Evolutionary conservation across 768 basidiomycete species (phyloP).

Genomic region (Kwoniella europaea): DNA sequence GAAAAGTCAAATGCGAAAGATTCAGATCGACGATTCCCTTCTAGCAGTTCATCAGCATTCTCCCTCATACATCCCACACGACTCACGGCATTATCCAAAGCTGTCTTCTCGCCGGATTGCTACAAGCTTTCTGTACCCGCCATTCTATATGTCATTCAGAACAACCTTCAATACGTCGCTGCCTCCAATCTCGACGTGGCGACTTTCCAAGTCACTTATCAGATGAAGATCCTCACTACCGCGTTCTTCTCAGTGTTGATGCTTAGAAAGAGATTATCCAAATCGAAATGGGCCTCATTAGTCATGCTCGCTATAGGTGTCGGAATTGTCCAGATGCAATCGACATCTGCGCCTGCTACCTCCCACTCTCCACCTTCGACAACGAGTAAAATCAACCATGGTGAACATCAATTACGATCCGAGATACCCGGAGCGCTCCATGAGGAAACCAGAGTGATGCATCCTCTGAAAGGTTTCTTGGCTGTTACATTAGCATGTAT

Average conservation of each 20-base stretch:
- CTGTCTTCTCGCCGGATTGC: slow-evolving; percentile 86
- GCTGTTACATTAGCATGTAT: slow-evolving; percentile 91
- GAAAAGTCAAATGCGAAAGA: slow-evolving; percentile 25
- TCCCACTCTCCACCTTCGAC: slow-evolving; percentile 9
- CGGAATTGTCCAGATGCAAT: slow-evolving; percentile 89
- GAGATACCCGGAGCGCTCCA: slow-evolving; percentile 30
- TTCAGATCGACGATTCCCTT: background rate
- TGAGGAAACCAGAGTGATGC: slow-evolving; percentile 65
- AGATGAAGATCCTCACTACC: slow-evolving; percentile 96
- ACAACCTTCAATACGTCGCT: slow-evolving; percentile 93
- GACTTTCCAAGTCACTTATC: slow-evolving; percentile 95
- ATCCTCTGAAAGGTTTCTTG: slow-evolving; percentile 79
- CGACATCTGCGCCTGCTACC: slow-evolving; percentile 42
- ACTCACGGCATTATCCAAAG: slow-evolving; percentile 66
- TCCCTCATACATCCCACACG: slow-evolving; percentile 58
- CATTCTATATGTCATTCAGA: slow-evolving; percentile 93
- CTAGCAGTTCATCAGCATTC: slow-evolving; percentile 12
- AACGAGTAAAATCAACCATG: slow-evolving; percentile 11
- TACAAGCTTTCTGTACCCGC: slow-evolving; percentile 98
- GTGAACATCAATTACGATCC: slow-evolving; percentile 40
- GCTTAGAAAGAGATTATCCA: slow-evolving; percentile 73
- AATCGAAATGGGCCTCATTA: slow-evolving; percentile 81
- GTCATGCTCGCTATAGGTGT: slow-evolving; percentile 85
- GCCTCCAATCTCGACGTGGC: slow-evolving; percentile 91
- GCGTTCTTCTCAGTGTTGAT: slow-evolving; percentile 85